Evolutionary conservation across 1,139 yeast genomes (phyloP).

Genomic region (Protomyces macrosporus): DNA sequence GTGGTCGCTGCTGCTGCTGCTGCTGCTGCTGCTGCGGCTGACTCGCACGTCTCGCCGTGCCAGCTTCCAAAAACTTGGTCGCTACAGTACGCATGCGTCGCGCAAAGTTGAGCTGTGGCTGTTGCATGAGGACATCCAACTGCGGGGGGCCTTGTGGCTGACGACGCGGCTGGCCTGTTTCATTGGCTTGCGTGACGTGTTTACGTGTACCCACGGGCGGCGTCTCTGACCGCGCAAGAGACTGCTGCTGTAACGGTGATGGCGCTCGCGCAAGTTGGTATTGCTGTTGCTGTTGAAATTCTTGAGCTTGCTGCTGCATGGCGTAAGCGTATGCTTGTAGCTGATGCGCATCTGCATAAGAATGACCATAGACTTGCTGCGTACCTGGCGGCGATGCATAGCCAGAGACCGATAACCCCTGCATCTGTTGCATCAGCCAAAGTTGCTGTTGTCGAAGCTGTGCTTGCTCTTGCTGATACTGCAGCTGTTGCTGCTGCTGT

Average conservation of each 20-base stretch:
- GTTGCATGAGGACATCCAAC: constrained; percentile 1
- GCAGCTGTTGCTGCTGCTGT: constrained; percentile 4
- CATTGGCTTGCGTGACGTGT: neutral
- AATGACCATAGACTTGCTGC: neutral
- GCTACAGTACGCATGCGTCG: constrained; percentile 1
- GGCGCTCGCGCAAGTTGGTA: neutral
- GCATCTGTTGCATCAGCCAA: neutral
- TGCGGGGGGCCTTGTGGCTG: constrained; percentile 20
- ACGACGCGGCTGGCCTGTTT: neutral
- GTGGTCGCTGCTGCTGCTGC: no score
- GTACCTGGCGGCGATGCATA: neutral
- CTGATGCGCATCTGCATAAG: neutral
- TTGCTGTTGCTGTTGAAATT: neutral
- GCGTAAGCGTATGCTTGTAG: neutral
- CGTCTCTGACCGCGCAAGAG: neutral
- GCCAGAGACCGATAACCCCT: neutral
- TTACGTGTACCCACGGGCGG: neutral
- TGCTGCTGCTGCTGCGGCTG: no score
- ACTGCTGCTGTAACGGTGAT: neutral
- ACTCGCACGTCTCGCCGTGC: neutral
- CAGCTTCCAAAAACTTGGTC: constrained; percentile 20
- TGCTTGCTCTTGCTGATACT: neutral
- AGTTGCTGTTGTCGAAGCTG: neutral
- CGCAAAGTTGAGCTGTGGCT: constrained; percentile 7
- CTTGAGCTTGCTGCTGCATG: neutral